These are phyloP conservation scores for Macadamia integrifolia DNA, from an alignment of 164 flowering plant genomes.

Conservation along the genomic window DNA sequence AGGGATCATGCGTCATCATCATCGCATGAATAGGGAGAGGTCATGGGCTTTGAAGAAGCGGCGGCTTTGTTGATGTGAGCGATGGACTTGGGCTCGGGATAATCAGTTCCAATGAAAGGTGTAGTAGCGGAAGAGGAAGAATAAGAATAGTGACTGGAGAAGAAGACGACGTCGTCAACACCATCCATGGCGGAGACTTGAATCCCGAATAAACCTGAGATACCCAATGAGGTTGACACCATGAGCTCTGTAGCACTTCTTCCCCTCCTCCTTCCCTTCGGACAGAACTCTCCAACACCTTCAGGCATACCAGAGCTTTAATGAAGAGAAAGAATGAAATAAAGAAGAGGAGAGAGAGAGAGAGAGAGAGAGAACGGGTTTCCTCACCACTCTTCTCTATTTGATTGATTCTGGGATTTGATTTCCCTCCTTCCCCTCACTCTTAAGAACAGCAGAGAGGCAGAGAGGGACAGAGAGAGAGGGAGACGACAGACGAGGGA, in stretches of 20 bases:
- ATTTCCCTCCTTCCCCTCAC: no score
- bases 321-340: no score
- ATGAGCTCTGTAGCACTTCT: background rate
- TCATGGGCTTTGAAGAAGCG: background rate
- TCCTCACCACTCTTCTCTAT: no score
- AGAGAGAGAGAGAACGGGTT: no score
- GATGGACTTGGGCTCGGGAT: background rate
- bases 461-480: no score
- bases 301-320: background rate
- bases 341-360: no score
- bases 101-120: background rate
- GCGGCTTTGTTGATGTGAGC: background rate
- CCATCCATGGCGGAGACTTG: background rate
- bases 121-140: background rate
- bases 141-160: background rate
- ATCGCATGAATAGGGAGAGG: background rate
- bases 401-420: no score
- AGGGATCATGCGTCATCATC: background rate
- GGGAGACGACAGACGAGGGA: no score
- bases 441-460: no score
- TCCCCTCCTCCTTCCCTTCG: no score
- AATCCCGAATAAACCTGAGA: background rate
- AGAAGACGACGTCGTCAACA: background rate
- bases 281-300: background rate
- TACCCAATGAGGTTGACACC: background rate